Percentiles rank a stretch among this genome's conserved stretches.
Conservation (phyloP, 768 basidiomycete species). For the Cystofilobasidium ferigula region DNA sequence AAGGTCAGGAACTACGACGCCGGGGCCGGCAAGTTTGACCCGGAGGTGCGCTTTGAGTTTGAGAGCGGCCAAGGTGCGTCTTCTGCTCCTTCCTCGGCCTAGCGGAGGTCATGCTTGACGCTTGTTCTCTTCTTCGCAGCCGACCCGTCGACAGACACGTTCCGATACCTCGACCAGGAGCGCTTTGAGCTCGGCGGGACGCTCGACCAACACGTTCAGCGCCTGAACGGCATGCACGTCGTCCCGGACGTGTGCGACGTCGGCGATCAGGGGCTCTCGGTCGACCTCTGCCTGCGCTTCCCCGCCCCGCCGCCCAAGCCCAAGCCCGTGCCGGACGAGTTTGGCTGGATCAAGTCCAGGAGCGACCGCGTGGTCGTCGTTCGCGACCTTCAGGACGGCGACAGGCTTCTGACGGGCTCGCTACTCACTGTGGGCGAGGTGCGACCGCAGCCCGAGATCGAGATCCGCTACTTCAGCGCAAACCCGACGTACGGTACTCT, state of each 20-base stretch:
- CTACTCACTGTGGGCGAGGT: slow-evolving; percentile 16
- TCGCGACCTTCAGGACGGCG: slow-evolving; percentile 7
- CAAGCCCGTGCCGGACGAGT: slow-evolving; percentile 10
- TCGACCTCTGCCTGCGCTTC: slow-evolving; percentile 19
- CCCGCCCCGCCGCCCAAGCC: slow-evolving; percentile 12
- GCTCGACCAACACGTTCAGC: slow-evolving; percentile 82
- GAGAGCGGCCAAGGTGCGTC: neutral
- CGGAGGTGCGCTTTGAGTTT: slow-evolving; percentile 24
- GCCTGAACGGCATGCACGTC: slow-evolving; percentile 79
- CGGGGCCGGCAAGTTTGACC: slow-evolving; percentile 28
- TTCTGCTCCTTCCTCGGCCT: too few relatives aligned
- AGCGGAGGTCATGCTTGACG: neutral
- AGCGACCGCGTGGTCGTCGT: neutral
- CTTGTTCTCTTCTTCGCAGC: slow-evolving; percentile 22
- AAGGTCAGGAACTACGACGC: slow-evolving; percentile 15
- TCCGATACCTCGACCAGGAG: slow-evolving; percentile 70
- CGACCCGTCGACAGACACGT: slow-evolving; percentile 46
- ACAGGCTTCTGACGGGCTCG: slow-evolving; percentile 7
- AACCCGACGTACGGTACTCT: slow-evolving; percentile 71
- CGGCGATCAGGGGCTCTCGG: neutral
- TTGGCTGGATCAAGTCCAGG: slow-evolving; percentile 16
- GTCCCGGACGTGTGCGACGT: slow-evolving; percentile 58
- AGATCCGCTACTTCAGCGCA: slow-evolving; percentile 64
- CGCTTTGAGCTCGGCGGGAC: slow-evolving; percentile 73
- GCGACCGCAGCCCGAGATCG: slow-evolving; percentile 18